phyloP scores from a whole-genome alignment of 768 basidiomycete species.

The Amanita muscaria region DNA sequence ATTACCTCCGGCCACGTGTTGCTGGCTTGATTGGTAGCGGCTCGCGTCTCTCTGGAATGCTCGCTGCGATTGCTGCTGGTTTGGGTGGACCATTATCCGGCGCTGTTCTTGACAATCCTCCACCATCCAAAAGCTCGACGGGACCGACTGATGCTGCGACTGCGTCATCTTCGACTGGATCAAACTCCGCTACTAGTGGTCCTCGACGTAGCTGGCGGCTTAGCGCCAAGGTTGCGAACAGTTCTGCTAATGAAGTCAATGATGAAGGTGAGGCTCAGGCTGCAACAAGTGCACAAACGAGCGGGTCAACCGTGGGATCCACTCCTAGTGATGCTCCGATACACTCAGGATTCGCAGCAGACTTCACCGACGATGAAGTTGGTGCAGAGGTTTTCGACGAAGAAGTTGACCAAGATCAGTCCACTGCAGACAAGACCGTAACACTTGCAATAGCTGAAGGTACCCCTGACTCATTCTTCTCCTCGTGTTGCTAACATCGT shows the following conservation, averaged over 20 bases:
- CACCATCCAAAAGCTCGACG: conserved; percentile 24
- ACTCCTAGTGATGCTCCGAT: conserved; percentile 50
- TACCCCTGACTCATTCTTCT: conserved; percentile 21
- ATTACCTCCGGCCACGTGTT: conserved; percentile 89
- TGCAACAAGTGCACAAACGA: conserved; percentile 7
- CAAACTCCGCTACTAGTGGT: conserved; percentile 26
- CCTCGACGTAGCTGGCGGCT: conserved; percentile 80
- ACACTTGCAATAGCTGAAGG: conserved; percentile 77
- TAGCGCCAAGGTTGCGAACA: conserved; percentile 52
- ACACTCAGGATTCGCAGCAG: conserved; percentile 54
- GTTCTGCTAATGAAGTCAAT: conserved; percentile 11
- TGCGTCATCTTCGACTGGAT: conserved; percentile 23
- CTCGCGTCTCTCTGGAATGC: conserved; percentile 76
- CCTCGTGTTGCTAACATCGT: conserved; percentile 7
- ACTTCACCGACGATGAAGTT: conserved; percentile 85
- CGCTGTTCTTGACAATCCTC: conserved; percentile 27
- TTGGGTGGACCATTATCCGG: conserved; percentile 40
- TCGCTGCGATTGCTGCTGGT: conserved; percentile 81
- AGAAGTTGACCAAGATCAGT: conserved; percentile 67
- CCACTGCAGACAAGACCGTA: conserved; percentile 74
- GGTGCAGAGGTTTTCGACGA: conserved; percentile 88
- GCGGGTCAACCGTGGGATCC: conserved; percentile 25
- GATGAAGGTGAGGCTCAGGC: conserved; percentile 9
- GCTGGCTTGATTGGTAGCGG: conserved; percentile 56
- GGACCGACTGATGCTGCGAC: conserved; percentile 19